Base-by-base conservation (phyloP, 1,284 basidiomycete genomes). In the Apiotrichum veenhuisii region DNA sequence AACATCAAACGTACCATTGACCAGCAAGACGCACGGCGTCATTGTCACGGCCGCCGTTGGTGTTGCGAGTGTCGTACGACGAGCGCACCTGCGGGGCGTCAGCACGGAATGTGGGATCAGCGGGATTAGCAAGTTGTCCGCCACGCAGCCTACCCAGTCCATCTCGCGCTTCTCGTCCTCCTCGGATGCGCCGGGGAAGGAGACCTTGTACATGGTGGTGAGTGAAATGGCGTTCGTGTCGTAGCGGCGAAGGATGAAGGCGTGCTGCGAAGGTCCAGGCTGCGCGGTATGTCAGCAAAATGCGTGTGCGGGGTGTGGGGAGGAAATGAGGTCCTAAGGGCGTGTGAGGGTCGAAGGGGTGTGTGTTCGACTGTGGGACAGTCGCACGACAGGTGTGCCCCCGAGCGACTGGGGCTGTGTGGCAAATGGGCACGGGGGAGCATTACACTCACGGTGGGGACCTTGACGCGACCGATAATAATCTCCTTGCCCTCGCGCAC, bases 181-280 rank as follows among this genome's bases (percentile, higher is more conserved):
- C 3, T 91, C 89, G 33, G 82, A 79, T 0, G 93, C 89, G 53
- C 81, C 84, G 11, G 96, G 95, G 78, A 94, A 98, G 0, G 94
- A 92, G 26, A 94, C 91, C 65, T 92, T 90, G 81, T 92, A 98
- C 91, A 99, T 96, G 60, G 95, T 96, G 7, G 93, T 96, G 20
- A 95, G 86, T 58, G 89, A 92, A 76, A 99, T 84, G 25, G 94
- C 94, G 63, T 91, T 86, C 8, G 95, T 98, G 79, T 99, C 95
- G 72, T 92, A 96, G 59, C 95, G 87, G 62, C 92, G 86, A 55
- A 97, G 87, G 72, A 97, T 89, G 76, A 95, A 95, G n/a, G 92
- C 90, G 77, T 95, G 91, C 47, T 65, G 58, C 26, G 63, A 49
- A 22, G 59, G 49, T 18, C 66, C 64, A 36, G 68, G 58, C 61